Evolutionary conservation across 2,329 filamentous ascomycete genomes (phyloP).

Genomic region (Hypoxylon sp.): DNA sequence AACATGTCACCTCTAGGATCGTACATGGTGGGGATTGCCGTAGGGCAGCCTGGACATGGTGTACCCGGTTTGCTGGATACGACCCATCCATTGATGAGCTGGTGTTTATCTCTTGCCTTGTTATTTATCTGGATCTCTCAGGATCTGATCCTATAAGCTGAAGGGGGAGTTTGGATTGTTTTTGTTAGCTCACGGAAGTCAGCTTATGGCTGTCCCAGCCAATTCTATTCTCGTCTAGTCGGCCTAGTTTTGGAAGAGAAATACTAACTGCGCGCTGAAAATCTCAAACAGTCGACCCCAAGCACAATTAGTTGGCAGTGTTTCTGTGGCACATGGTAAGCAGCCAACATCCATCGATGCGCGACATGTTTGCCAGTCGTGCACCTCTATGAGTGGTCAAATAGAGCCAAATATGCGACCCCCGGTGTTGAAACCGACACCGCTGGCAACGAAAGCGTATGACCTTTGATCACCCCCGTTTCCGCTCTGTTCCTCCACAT

Average conservation of each 20-base stretch:
- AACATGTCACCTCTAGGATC: slow-evolving; percentile 8
- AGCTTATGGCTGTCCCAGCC: slow-evolving; percentile 20
- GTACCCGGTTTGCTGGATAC: slow-evolving; percentile 17
- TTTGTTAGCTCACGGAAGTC: slow-evolving; percentile 18
- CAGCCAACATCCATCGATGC: not conserved
- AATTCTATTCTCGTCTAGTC: slow-evolving; percentile 34
- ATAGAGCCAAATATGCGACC: slow-evolving; percentile 26
- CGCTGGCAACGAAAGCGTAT: slow-evolving; percentile 15
- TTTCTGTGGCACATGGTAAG: slow-evolving; percentile 7
- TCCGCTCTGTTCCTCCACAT: slow-evolving; percentile 6
- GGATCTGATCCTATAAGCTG: slow-evolving; percentile 11
- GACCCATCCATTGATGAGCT: not conserved
- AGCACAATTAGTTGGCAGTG: slow-evolving; percentile 3
- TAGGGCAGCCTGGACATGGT: slow-evolving; percentile 17
- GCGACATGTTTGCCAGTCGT: slow-evolving; percentile 12
- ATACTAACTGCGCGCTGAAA: not conserved
- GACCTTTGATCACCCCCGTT: slow-evolving; percentile 23
- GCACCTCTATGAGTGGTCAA: slow-evolving; percentile 25
- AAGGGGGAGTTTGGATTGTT: slow-evolving; percentile 21
- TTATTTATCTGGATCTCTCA: slow-evolving; percentile 1
- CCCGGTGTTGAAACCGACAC: slow-evolving; percentile 16
- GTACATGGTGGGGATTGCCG: slow-evolving; percentile 11
- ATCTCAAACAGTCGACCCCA: not conserved
- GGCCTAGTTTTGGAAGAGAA: not conserved
- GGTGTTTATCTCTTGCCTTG: slow-evolving; percentile 3